Conservation (phyloP, 2,329 filamentous ascomycete species). For the Cercospora beticola region DNA sequence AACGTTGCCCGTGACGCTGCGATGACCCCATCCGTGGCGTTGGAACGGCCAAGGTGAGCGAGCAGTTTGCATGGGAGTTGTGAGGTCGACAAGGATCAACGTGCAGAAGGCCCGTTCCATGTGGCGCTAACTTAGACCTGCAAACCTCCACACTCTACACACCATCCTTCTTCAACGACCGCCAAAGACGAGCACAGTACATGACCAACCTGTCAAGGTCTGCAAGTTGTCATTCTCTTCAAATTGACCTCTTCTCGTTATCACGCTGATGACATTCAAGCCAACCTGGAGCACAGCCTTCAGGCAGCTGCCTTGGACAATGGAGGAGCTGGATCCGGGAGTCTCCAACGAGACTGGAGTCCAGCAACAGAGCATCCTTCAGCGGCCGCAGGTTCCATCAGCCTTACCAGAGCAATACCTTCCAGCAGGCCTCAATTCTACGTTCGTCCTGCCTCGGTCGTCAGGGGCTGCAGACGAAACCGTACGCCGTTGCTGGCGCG, state of each 20-base stretch:
- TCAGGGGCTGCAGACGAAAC: background rate
- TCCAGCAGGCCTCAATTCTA: background rate
- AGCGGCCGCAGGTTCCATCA: background rate
- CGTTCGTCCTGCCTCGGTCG: background rate
- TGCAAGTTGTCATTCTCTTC: background rate
- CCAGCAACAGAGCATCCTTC: background rate
- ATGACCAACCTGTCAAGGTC: background rate
- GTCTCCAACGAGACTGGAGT: background rate
- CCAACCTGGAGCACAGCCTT: background rate
- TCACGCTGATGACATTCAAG: background rate
- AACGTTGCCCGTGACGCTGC: conserved; percentile 2
- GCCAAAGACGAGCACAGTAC: background rate
- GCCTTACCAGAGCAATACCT: background rate
- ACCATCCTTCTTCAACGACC: background rate
- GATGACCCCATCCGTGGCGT: conserved; percentile 4
- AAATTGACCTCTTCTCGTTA: background rate
- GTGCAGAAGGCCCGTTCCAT: background rate
- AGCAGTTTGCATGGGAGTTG: background rate
- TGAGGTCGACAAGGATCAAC: background rate
- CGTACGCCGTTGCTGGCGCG: background rate
- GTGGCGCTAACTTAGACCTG: background rate
- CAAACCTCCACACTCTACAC: background rate
- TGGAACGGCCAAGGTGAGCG: background rate
- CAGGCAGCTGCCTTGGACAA: background rate
- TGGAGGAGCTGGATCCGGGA: background rate